Conservation (phyloP, 2,329 filamentous ascomycete genomes). For the Hymenoscyphus linearis region DNA sequence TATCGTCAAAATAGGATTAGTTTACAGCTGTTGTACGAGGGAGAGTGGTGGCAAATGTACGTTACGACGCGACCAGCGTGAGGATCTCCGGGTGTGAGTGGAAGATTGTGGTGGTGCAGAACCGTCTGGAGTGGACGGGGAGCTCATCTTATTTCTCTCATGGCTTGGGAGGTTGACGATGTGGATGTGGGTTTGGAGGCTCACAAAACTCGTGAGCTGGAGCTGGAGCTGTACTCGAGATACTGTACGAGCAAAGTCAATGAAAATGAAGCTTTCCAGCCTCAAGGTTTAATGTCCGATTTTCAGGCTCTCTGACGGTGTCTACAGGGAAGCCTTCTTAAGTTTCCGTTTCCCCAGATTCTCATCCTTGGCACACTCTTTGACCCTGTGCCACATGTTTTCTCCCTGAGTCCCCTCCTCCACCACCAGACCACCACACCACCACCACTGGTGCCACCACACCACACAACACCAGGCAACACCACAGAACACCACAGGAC, state of each 20-base stretch:
- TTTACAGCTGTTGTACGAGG: not conserved
- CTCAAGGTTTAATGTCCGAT: not conserved
- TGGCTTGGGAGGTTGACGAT: conserved; percentile 8
- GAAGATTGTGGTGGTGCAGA: conserved; percentile 22
- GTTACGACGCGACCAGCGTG: conserved; percentile 22
- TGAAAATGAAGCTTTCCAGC: not conserved
- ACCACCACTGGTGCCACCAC: not conserved
- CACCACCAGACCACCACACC: not conserved
- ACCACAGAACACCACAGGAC: not conserved
- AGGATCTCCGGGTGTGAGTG: conserved; percentile 19
- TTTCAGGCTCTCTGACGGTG: not conserved
- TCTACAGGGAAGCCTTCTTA: not conserved
- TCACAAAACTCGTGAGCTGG: not conserved
- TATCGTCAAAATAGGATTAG: conserved; percentile 1
- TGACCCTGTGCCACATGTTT: not conserved
- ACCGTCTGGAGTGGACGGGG: conserved; percentile 26
- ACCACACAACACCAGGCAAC: no score
- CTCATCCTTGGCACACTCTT: not conserved
- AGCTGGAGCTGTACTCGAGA: no score
- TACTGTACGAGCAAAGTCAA: no score
- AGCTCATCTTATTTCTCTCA: conserved; percentile 29
- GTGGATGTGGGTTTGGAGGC: not conserved
- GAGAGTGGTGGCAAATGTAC: conserved; percentile 18
- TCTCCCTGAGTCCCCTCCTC: not conserved
- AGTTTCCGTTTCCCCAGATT: not conserved